Base-by-base conservation (phyloP, 208 protist genomes). In the Wallacemonas rigidus region DNA sequence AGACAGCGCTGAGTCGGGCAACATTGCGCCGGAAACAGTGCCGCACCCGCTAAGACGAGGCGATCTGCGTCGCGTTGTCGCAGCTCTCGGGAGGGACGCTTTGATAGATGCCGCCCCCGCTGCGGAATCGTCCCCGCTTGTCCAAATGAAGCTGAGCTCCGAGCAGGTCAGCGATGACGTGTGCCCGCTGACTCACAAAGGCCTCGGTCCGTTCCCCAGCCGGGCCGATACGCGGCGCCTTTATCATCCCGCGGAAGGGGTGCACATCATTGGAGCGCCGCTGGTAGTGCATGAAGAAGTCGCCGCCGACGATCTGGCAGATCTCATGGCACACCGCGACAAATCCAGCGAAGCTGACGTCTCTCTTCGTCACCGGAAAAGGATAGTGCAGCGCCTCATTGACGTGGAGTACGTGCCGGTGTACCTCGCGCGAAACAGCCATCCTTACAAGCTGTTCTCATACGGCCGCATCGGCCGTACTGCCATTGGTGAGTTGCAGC, bases 231-330 rank as follows among this genome's bases (percentile, higher is more conserved):
- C 44, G 26, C 41, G 47, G 9, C 47, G 41, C 4, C 55, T 84
- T 8, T 87, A 84, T 56, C 79, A 77, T 44, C 82, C 79, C 2
- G 54, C 85, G 12, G 76, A 79, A 1, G 71, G 73, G 60, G 55
- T 93, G 4, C 58, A 76, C 17, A 70, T 93, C 15, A 60, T 90
- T n/a, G 82, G 76, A 0, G 36, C 57, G 1, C 88, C 80, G n/a
- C 60, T 90, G 45, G 44, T 86, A 44, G 68, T 57, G 44, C 80
- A 65, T 4, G 72, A 82, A 8, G 83, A 90, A 58, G 63, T 76
- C 38, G 70, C 72, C 38, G 12, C 9, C 4, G 62, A 67, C 3
- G 11, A 55, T 4, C 44, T 67, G 3, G 44, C 14, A 7, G 6
- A 8, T 3, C 62, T 67, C 62, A 48, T 67, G n/a, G 14, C 6